A percentile compares a stretch with the other conserved stretches of the same genome.
phyloP scores from a whole-genome alignment of 2,329 filamentous ascomycete species.

The Polychaeton citri region DNA sequence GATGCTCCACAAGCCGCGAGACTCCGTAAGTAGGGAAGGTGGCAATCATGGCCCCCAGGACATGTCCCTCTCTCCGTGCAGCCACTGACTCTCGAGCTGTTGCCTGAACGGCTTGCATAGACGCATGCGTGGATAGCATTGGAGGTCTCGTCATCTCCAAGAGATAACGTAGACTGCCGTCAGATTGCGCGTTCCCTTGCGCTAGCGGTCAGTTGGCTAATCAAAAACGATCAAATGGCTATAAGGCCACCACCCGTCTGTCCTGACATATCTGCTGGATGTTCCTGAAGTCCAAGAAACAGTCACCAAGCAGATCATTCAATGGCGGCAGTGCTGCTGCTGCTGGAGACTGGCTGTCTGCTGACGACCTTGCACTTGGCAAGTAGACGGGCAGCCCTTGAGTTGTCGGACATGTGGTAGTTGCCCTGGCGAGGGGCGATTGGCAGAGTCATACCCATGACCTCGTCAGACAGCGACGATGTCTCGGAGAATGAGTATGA shows the following conservation, averaged over 20 bases:
- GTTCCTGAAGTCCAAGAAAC: neutral
- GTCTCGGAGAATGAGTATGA: constrained; percentile 12
- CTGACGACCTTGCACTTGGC: constrained; percentile 14
- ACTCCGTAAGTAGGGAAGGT: too few relatives aligned
- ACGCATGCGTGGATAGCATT: too few relatives aligned
- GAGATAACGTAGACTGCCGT: too few relatives aligned
- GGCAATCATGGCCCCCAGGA: too few relatives aligned
- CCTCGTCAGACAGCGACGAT: constrained; percentile 1
- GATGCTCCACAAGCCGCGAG: too few relatives aligned
- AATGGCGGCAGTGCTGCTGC: neutral
- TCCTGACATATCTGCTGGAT: neutral
- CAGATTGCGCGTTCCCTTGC: too few relatives aligned
- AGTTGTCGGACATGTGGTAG: constrained; percentile 17
- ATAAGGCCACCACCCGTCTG: neutral
- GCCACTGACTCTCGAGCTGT: too few relatives aligned
- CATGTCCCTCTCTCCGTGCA: too few relatives aligned
- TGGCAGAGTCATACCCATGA: constrained; percentile 15
- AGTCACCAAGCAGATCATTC: neutral
- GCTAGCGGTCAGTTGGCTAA: too few relatives aligned
- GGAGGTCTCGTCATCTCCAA: too few relatives aligned
- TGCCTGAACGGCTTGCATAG: too few relatives aligned
- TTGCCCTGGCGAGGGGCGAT: constrained; percentile 19
- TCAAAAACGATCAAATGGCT: too few relatives aligned
- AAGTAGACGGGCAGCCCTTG: constrained; percentile 12
- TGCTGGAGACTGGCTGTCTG: neutral